Base-by-base conservation (phyloP, 225 moss, liverwort and hornwort species). In the Ulota crispa region DNA sequence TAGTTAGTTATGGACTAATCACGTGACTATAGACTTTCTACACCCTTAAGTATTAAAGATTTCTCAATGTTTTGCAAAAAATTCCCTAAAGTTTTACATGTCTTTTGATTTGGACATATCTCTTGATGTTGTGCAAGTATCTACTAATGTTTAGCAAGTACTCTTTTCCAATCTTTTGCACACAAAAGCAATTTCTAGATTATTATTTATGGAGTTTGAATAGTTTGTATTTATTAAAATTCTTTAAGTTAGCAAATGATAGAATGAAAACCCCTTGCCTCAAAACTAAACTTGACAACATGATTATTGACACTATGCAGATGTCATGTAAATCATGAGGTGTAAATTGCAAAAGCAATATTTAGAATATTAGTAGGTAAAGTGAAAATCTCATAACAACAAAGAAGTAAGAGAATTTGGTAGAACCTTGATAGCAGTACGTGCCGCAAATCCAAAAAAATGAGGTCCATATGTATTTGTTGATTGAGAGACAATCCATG, bases 401-500 rank as follows among this genome's bases (percentile, higher is more conserved):
- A 45, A 10, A 14, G 36, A 5, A 55, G 7, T 1, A 9, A 45
- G 37, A 47, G 10, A 73, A 6, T 5, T 20, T 12, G 1, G 0
- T 1, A 0, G 0, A 86, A 89, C 89, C 89, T 84, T 82, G 0
- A 37, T 79, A 52, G 89, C 80, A 21, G 24, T 37, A 2, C 2
- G 68, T 1, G 39, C 10, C 0, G 31, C 79, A 84, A 82, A 82
- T 68, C 89, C 89, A 72, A 2, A 87, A 0, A 89, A 8, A 3
- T 42, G 41, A 68, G 82, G 82, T 50, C 68, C 77, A 65, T 85
- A 76, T 0, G 14, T 15, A n/a, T 60, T 9, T 3, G 1, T 63
- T 42, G 87, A 59, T 52, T 34, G 76, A 8, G 82, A 85, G 4
- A 87, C 73, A 41, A 87, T 64, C 86, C 86, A 89, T 3, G 89